These are phyloP conservation scores for Suillus bovinus DNA, from an alignment of 768 basidiomycete species.

Conservation along the genomic window DNA sequence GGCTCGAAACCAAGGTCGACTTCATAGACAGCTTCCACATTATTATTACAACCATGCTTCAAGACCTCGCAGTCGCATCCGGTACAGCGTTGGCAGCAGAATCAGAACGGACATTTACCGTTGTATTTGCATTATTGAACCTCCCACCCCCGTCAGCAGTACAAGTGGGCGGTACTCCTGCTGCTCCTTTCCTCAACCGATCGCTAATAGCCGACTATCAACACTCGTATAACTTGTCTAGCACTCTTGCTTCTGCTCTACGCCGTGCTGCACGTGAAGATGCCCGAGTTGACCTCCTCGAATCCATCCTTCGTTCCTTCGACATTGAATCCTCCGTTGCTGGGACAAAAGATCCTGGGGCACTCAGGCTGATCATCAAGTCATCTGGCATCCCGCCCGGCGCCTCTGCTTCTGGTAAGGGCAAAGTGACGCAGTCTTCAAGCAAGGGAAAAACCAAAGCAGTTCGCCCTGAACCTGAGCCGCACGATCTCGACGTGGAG, in stretches of 20 bases:
- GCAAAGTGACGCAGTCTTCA: slow-evolving; percentile 9
- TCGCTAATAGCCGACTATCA: slow-evolving; percentile 74
- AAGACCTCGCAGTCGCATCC: slow-evolving; percentile 44
- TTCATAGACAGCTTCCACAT: slow-evolving; percentile 71
- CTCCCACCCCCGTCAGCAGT: slow-evolving; percentile 32
- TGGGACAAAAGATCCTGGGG: slow-evolving; percentile 47
- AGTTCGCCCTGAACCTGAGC: slow-evolving; percentile 13
- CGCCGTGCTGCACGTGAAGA: slow-evolving; percentile 52
- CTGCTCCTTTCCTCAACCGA: slow-evolving; percentile 61
- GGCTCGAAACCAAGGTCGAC: slow-evolving; percentile 73
- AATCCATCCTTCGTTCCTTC: slow-evolving; percentile 47
- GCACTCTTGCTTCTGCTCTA: slow-evolving; percentile 47
- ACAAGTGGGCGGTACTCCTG: slow-evolving; percentile 10
- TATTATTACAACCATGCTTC: slow-evolving; percentile 49
- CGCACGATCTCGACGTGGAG: slow-evolving; percentile 51
- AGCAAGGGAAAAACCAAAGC: slow-evolving; percentile 46
- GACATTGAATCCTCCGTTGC: slow-evolving; percentile 22
- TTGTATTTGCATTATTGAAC: slow-evolving; percentile 60
- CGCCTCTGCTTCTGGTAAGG: slow-evolving; percentile 37
- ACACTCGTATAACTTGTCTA: slow-evolving; percentile 59
- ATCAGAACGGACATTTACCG: slow-evolving; percentile 55
- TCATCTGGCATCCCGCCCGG: slow-evolving; percentile 51
- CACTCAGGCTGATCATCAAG: slow-evolving; percentile 61
- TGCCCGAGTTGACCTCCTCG: slow-evolving; percentile 56
- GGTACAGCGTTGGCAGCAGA: slow-evolving; percentile 45